Evolutionary conservation across 306 rosid genomes (phyloP).

Genomic region (Erythrophleum fordii): DNA sequence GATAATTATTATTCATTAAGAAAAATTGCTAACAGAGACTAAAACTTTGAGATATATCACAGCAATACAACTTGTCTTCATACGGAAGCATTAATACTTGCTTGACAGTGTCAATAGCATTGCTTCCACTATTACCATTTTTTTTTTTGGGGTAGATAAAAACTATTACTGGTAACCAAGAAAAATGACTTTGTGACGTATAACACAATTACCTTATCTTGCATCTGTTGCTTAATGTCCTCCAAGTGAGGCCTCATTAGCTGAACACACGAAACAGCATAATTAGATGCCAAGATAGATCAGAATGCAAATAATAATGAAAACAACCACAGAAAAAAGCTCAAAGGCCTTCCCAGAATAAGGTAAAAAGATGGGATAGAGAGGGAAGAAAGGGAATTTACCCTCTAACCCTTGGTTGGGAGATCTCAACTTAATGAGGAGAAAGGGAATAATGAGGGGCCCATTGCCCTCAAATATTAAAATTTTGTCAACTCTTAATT

Average conservation of each 20-base stretch:
- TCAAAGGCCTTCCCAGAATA: neutral
- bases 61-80: neutral
- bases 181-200: constrained; percentile 27
- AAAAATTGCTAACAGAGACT: neutral
- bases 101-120: constrained; percentile 5
- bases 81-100: neutral
- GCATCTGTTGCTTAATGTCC: constrained; percentile 58
- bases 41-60: neutral
- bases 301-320: neutral
- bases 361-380: constrained; percentile 3
- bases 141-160: neutral
- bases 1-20: neutral
- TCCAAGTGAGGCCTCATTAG: constrained; percentile 75
- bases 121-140: neutral
- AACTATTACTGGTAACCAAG: neutral
- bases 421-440: constrained; percentile 17
- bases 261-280: constrained; percentile 52
- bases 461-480: constrained; percentile 14
- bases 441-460: neutral
- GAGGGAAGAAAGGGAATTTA: neutral
- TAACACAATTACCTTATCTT: constrained; percentile 61
- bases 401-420: constrained; percentile 9
- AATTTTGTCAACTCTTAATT: constrained; percentile 20
- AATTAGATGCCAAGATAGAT: constrained; percentile 19
- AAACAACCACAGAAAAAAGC: constrained; percentile 9